Base-by-base conservation (phyloP, 2,329 filamentous ascomycete genomes). In the Plenodomus lindquistii region DNA sequence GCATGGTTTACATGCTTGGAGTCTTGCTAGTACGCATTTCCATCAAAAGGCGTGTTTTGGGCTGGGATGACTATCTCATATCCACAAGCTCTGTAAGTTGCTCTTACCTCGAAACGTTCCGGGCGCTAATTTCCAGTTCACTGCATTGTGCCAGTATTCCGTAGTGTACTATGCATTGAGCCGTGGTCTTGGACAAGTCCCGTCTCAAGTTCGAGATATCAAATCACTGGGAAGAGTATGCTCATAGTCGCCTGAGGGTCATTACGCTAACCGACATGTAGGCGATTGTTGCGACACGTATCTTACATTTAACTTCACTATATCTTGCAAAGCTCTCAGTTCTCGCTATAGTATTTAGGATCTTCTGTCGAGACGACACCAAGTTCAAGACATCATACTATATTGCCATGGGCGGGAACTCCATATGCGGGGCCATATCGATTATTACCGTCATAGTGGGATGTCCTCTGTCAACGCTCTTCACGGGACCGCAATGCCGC, bases 31-130 rank as follows among this genome's bases (percentile, higher is more conserved):
- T 57, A 15, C 38, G 51, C 21, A n/a, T 52, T 2, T 57, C 40
- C 35, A 46, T 57, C 37, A 54, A 54, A 31, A 47, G 44, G 17
- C 48, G 40, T 29, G 45, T 57, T 2, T 44, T 57, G 21, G 48
- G 51, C 10, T 52, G 38, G 24, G 51, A 54, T 39, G 54, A 57
- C 37, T 49, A 31, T 10, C 21, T 57, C 22, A 47, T 54, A 22
- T 35, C 46, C 18, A 46, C 40, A 17, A 53, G 44, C 27, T 44
- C 51, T n/a, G 51, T 54, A 41, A 54, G 44, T 49, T 15, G n/a
- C 8, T 19, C 11, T 34, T 18, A 24, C 15, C 10, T 10, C 18
- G 21, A 29, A 7, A 4, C 17, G 8, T 11, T 18, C 8, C 15
- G 15, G 22, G 9, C 17, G 9, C 38, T 50, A 22, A 46, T 31